phyloP scores from a whole-genome alignment of 345 rosid genomes.

The Heritiera fomes region DNA sequence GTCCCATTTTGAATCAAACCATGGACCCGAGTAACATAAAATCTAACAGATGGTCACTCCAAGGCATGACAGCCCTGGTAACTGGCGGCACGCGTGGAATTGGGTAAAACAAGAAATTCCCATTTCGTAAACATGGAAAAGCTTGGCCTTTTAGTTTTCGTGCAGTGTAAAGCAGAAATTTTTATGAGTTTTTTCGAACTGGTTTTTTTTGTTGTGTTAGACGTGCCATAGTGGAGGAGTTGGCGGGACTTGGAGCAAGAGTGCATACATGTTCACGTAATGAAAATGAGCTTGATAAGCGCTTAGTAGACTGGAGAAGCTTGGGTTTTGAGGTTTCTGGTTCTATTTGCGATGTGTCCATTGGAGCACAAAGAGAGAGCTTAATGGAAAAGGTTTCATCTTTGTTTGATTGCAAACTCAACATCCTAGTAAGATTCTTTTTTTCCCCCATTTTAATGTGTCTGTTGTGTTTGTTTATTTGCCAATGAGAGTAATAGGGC shows the following conservation, averaged over 20 bases:
- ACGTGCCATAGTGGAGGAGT: constrained; percentile 74
- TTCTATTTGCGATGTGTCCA: constrained; percentile 64
- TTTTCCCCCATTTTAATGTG: not conserved
- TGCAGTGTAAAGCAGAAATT: not conserved
- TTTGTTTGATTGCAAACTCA: constrained; percentile 48
- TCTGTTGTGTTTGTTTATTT: constrained; percentile 35
- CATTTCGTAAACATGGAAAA: constrained; percentile 1
- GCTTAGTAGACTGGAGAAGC: constrained; percentile 51
- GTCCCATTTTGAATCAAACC: constrained; percentile 12
- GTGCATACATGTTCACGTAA: constrained; percentile 74
- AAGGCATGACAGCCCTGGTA: constrained; percentile 42
- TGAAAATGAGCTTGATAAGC: constrained; percentile 43
- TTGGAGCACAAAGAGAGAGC: constrained; percentile 41
- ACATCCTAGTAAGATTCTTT: constrained; percentile 52
- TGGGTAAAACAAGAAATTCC: constrained; percentile 31
- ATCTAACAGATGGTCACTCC: constrained; percentile 47
- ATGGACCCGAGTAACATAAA: not conserved
- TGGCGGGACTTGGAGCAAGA: constrained; percentile 64
- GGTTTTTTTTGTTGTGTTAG: constrained; percentile 31
- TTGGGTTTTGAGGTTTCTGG: constrained; percentile 51
- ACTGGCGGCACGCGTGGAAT: constrained; percentile 64
- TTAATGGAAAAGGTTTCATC: constrained; percentile 47
- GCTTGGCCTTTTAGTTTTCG: not conserved
- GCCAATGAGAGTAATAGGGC: constrained; percentile 23
- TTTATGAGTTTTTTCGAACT: not conserved